Evolutionary conservation across 768 basidiomycete genomes (phyloP), one percentile per base, ranked within the genome.

Genomic region (Postia placenta): DNA sequence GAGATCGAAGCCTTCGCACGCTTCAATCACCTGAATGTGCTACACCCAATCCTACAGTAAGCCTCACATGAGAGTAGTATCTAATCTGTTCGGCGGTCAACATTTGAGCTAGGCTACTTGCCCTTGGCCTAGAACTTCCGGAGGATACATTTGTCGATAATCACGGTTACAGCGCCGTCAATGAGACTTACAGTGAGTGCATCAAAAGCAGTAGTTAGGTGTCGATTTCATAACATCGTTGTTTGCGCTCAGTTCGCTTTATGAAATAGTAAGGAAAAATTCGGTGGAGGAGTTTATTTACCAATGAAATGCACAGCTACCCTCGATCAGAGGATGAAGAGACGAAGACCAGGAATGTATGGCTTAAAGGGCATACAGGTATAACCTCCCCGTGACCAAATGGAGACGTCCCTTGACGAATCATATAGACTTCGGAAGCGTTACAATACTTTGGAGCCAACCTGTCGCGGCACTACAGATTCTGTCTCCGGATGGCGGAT

Each of bases 1-100:
- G 79, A 82, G 52, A 71, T 83, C 19, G 67, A 69, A 15, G 69
- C 64, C 0, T 82, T 83, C 45, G 67, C 71, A 15, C 65, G 66
- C 39, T 68, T 77, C 48, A 81, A 75, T 38, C 80, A 83, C 53
- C 64, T 69, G 35, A 68, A 76, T 9, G 68, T 83, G 11, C 55
- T 83, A 5, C 69, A 76, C 57, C 72, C 74, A 0, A 59, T 78
- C 24, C 59, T 81, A 28, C 65, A 72, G 75, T 74, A 30, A 11
- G 51, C 39, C 4, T 4, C 12, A 4, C 15, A 7, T 9, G 4
- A 41, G 5, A 41, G 5, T 23, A 23, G 5, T 15, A 38, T 15
- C 5, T n/a, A 4, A 15, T 14, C 15, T 15, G 4, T 15, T 20
- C 36, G 20, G 14, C 36, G 15, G 36, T n/a, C n/a, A n/a, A n/a